phyloP scores from a whole-genome alignment of 306 rosid species.

The Pterocarpus macrocarpus region DNA sequence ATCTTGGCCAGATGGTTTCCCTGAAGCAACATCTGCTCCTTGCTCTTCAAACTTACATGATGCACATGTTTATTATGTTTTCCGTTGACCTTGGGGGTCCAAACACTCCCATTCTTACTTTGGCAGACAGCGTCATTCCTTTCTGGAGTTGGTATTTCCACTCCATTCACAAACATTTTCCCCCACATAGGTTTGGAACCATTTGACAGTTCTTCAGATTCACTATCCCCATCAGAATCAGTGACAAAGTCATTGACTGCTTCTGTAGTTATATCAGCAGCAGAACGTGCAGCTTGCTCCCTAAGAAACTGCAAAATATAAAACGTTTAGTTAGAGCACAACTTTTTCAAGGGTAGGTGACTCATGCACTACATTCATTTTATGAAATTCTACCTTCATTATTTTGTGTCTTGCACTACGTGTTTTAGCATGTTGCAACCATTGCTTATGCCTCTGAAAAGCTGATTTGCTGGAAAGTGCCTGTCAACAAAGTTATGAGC shows the following conservation, averaged over 20 bases:
- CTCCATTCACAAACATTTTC: slow-evolving; percentile 59
- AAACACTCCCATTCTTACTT: slow-evolving; percentile 63
- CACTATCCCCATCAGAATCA: slow-evolving; percentile 82
- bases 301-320: slow-evolving; percentile 78
- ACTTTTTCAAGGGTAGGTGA: slow-evolving; percentile 8
- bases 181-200: slow-evolving; percentile 64
- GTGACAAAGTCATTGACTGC: slow-evolving; percentile 72
- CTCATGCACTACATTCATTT: slow-evolving; percentile 37
- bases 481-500: slow-evolving; percentile 61
- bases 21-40: slow-evolving; percentile 68
- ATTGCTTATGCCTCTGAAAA: slow-evolving; percentile 95
- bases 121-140: slow-evolving; percentile 51
- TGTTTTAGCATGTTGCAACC: slow-evolving; percentile 99
- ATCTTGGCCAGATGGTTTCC: slow-evolving; percentile 71
- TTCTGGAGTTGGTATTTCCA: slow-evolving; percentile 63
- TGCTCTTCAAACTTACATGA: slow-evolving; percentile 64
- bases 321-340: slow-evolving; percentile 42
- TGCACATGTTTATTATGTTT: slow-evolving; percentile 78
- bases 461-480: slow-evolving; percentile 97
- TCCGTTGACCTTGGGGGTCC: slow-evolving; percentile 89
- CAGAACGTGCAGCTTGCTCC: slow-evolving; percentile 96
- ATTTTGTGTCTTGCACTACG: slow-evolving; percentile 99
- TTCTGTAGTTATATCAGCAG: slow-evolving; percentile 90
- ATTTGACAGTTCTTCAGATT: slow-evolving; percentile 67
- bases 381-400: slow-evolving; percentile 77